These are phyloP conservation scores for Scedosporium dehoogii DNA, from an alignment of 2,329 filamentous ascomycete species.

Conservation along the genomic window DNA sequence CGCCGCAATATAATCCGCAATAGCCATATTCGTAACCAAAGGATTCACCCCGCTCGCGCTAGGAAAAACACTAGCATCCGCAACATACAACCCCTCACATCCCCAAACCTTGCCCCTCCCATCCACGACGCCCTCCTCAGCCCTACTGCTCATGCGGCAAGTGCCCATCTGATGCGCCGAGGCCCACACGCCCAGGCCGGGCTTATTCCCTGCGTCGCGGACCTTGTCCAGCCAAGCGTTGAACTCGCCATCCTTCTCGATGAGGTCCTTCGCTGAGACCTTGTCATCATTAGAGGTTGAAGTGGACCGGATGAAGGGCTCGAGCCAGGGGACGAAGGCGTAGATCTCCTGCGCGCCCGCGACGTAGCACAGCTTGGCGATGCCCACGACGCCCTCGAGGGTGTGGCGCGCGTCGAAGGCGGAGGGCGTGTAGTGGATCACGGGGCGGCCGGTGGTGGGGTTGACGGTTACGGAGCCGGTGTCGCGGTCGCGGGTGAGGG, in stretches of 20 bases:
- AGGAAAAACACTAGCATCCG: conserved; percentile 68
- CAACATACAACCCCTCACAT: conserved; percentile 53
- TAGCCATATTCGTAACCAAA: conserved; percentile 69
- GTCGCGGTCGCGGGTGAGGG: conserved; percentile 66
- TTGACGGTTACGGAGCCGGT: conserved; percentile 66
- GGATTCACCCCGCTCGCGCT: conserved; percentile 72
- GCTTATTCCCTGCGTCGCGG: conserved; percentile 35
- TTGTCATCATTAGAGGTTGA: conserved; percentile 6
- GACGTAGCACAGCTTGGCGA: conserved; percentile 69
- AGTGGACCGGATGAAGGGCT: conserved; percentile 44
- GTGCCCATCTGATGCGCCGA: conserved; percentile 79
- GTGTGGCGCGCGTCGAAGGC: conserved; percentile 63
- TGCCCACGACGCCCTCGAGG: conserved; percentile 59
- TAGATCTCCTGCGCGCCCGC: conserved; percentile 74
- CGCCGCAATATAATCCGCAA: conserved; percentile 55
- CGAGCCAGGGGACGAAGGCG: conserved; percentile 49
- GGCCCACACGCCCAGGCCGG: conserved; percentile 43
- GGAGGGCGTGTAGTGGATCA: conserved; percentile 62
- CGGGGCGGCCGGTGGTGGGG: conserved; percentile 50
- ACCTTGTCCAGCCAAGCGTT: conserved; percentile 47
- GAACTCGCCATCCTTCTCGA: conserved; percentile 49
- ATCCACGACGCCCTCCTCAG: conserved; percentile 47
- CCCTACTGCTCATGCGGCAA: conserved; percentile 56
- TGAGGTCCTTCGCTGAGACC: not conserved
- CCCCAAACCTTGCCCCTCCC: conserved; percentile 54